A percentile compares a stretch with the other conserved stretches of the same genome.
Evolutionary conservation across 495 filamentous ascomycete species (phyloP).

Genomic region (Penicillium lividum): DNA sequence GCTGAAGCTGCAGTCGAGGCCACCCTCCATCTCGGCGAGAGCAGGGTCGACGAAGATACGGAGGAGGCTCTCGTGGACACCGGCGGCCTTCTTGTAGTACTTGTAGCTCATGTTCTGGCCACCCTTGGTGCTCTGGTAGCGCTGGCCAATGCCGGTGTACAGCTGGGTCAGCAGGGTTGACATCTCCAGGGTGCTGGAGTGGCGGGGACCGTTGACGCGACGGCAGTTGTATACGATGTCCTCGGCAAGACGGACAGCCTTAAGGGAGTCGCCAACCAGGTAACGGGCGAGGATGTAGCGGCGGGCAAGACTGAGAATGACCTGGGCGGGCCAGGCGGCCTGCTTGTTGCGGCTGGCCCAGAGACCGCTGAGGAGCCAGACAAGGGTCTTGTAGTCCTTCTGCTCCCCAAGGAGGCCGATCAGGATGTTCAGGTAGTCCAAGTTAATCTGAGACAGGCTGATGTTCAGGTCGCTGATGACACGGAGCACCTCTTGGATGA

Average conservation of each 20-base stretch:
- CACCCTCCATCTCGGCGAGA: slow-evolving; percentile 31
- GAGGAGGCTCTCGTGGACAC: slow-evolving; percentile 41
- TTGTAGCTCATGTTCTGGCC: slow-evolving; percentile 37
- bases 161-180: slow-evolving; percentile 41
- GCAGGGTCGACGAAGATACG: slow-evolving; percentile 36
- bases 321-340: slow-evolving; percentile 17
- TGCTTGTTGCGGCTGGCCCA: slow-evolving; percentile 38
- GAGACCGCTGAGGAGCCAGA: slow-evolving; percentile 36
- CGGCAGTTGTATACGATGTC: slow-evolving; percentile 47
- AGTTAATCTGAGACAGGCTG: slow-evolving; percentile 31
- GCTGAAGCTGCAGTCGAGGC: slow-evolving; percentile 25
- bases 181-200: slow-evolving; percentile 39
- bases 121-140: slow-evolving; percentile 33
- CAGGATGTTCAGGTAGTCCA: slow-evolving; percentile 35
- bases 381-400: slow-evolving; percentile 39
- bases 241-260: slow-evolving; percentile 39
- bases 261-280: slow-evolving; percentile 31
- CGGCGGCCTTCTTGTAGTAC: slow-evolving; percentile 44
- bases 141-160: slow-evolving; percentile 39
- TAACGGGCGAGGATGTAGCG: slow-evolving; percentile 42
- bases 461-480: slow-evolving; percentile 31
- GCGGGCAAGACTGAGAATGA: slow-evolving; percentile 40
- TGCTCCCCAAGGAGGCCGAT: slow-evolving; percentile 39
- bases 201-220: slow-evolving; percentile 39
- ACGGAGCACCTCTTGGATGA: slow-evolving; percentile 27